Base-by-base conservation (phyloP, 1,139 yeast genomes). In the Geotrichum phurueaensis region DNA sequence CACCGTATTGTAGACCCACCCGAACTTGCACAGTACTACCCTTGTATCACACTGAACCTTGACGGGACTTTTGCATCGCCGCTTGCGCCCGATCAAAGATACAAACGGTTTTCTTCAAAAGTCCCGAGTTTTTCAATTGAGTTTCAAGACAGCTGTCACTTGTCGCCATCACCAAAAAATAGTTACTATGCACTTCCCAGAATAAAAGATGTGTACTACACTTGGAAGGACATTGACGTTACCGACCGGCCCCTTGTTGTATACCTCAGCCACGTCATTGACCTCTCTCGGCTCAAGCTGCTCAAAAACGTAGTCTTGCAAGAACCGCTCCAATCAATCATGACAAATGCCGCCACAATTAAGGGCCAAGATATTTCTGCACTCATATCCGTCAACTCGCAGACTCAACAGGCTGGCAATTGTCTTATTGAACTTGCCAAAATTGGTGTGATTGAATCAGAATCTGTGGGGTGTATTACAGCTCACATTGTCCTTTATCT, bases 21-120 rank as follows among this genome's bases (percentile, higher is more conserved):
- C 23, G 83, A 84, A 39, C 73, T 88, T 61, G 95, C 96, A 1
- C 88, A 95, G 94, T 90, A 89, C 73, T 88, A 87, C 85, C 96
- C 96, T 10, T 89, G 96, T 73, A 82, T 83, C 65, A 65, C 85
- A 54, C 76, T 83, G 60, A 86, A 86, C 71, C 91, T 63, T 22
- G 47, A 60, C 15, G 64, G 92, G 2, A 77, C 45, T 20, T 49
- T 59, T 55, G 31, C 53, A 22, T 56, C 59, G 5, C 62, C 62
- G 1, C 27, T 56, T 3, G 52, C 55, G 1, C 48, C 18, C 3
- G 49, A 45, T 31, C 51, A 50, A 20, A 45, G 20, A 6, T 23
- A n/a, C 22, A 39, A 54, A 36, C 29, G 7, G 31, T 23, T 23
- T 9, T 57, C 51, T 84, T 85, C 70, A 83, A 81, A 68, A 85